These are phyloP conservation scores for Haplographium delicatum DNA, from an alignment of 495 filamentous ascomycete genomes.

Conservation along the genomic window DNA sequence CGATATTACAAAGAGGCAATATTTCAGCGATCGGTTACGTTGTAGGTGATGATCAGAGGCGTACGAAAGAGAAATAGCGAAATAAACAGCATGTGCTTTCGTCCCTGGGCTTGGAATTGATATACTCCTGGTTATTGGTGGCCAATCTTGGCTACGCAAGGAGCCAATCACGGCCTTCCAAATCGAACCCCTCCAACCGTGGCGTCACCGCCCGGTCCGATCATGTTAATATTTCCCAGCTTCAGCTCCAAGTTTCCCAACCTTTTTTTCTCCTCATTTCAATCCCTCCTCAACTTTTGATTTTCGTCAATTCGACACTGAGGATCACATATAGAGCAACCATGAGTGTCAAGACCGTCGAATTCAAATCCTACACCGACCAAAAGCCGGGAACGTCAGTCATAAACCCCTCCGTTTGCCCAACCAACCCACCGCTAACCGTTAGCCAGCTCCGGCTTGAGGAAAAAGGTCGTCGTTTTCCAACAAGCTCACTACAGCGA, in stretches of 20 bases:
- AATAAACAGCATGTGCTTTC: conserved; percentile 10
- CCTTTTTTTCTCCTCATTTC: conserved; percentile 18
- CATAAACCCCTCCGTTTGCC: conserved; percentile 22
- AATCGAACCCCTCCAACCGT: too few species aligned
- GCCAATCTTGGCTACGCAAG: too few species aligned
- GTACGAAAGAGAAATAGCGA: conserved; percentile 9
- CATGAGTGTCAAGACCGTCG: conserved; percentile 62
- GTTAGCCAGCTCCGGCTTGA: conserved; percentile 76
- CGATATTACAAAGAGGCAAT: conserved; percentile 66
- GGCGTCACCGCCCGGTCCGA: too few species aligned
- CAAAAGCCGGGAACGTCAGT: conserved; percentile 99
- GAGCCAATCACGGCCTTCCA: too few species aligned
- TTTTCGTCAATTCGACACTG: conserved; percentile 1
- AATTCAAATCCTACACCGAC: conserved; percentile 76
- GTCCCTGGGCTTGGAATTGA: too few species aligned
- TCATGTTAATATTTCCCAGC: conserved; percentile 14
- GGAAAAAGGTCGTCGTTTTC: conserved; percentile 98
- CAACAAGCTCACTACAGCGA: conserved; percentile 94
- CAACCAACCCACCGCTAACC: conserved; percentile 28
- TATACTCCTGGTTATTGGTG: neutral
- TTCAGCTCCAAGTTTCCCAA: neutral
- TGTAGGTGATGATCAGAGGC: neutral
- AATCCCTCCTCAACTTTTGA: conserved; percentile 1
- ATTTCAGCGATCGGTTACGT: conserved; percentile 40
- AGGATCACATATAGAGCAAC: conserved; percentile 5